These are phyloP conservation scores for Kentomonas sorsogonicus DNA, from an alignment of 208 protist species.

Conservation along the genomic window DNA sequence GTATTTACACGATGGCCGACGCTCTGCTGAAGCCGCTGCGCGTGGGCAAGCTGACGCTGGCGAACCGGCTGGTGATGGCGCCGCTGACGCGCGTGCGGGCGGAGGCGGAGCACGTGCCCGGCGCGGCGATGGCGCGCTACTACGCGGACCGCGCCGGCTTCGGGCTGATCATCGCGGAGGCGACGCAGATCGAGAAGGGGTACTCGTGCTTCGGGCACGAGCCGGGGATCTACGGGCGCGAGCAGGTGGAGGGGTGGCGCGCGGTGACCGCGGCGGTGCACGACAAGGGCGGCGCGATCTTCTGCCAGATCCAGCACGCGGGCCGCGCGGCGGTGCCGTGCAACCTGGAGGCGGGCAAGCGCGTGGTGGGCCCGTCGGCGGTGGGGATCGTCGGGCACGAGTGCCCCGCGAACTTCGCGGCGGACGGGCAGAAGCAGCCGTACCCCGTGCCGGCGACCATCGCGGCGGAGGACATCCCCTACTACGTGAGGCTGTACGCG, in stretches of 20 bases:
- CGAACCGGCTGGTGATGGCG: conserved; percentile 49
- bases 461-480: conserved; percentile 47
- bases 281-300: conserved; percentile 43
- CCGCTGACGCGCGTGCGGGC: conserved; percentile 46
- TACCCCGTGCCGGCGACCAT: conserved; percentile 5
- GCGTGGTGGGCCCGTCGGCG: conserved; percentile 11
- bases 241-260: conserved; percentile 51
- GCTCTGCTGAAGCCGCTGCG: conserved; percentile 33
- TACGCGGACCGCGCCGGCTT: conserved; percentile 46
- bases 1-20: background rate
- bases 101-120: conserved; percentile 28
- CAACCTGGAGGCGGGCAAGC: conserved; percentile 15
- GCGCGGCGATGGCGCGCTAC: conserved; percentile 29
- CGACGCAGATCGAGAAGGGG: conserved; percentile 31
- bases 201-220: conserved; percentile 25
- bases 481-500: conserved; percentile 48
- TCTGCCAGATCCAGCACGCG: conserved; percentile 48
- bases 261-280: conserved; percentile 60
- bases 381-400: conserved; percentile 9
- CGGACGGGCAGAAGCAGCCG: conserved; percentile 7
- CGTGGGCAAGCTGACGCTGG: conserved; percentile 18
- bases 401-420: conserved; percentile 8
- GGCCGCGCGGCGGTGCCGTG: conserved; percentile 27
- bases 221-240: conserved; percentile 39
- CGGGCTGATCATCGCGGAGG: conserved; percentile 61